Evolutionary conservation across 1,284 basidiomycete species (phyloP), one percentile per base, ranked within the genome.

Genomic region (Irpex sp.): DNA sequence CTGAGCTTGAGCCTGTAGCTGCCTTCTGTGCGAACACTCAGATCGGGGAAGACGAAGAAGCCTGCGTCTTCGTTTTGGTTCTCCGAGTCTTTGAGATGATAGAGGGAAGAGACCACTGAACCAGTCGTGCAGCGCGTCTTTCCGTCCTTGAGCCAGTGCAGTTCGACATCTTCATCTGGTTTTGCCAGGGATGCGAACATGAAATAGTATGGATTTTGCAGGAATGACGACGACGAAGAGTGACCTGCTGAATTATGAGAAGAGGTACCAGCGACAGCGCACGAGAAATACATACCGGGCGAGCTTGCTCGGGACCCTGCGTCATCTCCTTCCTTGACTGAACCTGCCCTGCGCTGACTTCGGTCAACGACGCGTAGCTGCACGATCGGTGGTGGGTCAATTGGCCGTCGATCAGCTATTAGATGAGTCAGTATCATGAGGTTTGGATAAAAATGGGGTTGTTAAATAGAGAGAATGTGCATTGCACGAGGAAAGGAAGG

Each of bases 321-420:
- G 5, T 49, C 60, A 23, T 58, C 60, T 53, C 56, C 19, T 45
- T 57, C 48, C 23, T 33, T n/a, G 48, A 67, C 65, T 56, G 63
- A 63, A 28, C 66, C 62, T 52, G 66, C 65, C 37, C 52, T 54
- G 14, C 33, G 52, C n/a, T 65, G 66, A 42, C 67, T 67, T 67
- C 55, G 85, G 74, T 93, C 91, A 67, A 93, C 82, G 60, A 98
- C 92, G 58, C 91, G 87, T 6, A 98, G 84, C 74, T 96, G 94
- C n/a, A 98, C 87, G 73, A 98, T 96, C 12, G 96, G 96, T 0
- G 94, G 94, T 0, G 96, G 96, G 78, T 98, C 94, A 71, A 98
- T 94, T 2, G 96, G 94, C 35, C 96, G 82, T 45, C 95, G 84
- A 79, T 98, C 93, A 62, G 93, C 93, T 94, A 73, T 5, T n/a